Percentiles rank a stretch among this genome's conserved stretches.
Evolutionary conservation across 345 rosid genomes (phyloP).

Genomic region (Theobroma cacao): DNA sequence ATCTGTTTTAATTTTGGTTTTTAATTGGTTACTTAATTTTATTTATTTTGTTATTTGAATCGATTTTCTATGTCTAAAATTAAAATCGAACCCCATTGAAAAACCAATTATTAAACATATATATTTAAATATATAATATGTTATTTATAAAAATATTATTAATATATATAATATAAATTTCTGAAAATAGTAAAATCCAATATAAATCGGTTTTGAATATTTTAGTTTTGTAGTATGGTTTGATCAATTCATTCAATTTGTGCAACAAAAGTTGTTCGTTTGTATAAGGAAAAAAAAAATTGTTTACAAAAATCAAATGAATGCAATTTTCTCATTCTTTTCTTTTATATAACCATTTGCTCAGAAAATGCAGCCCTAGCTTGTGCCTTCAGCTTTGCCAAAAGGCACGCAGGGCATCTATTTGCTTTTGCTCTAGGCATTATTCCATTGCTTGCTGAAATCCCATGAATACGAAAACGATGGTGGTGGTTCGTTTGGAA

Average conservation of each 20-base stretch:
- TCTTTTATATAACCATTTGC: not conserved
- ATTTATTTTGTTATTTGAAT: too few relatives aligned
- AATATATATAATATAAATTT: too few relatives aligned
- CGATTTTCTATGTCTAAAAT: too few relatives aligned
- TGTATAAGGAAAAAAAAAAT: not conserved
- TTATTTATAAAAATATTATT: too few relatives aligned
- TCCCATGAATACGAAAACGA: conserved; percentile 5
- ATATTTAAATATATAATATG: too few relatives aligned
- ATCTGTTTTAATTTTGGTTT: too few relatives aligned
- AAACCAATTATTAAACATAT: too few relatives aligned
- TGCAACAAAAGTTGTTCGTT: not conserved
- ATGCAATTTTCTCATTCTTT: not conserved
- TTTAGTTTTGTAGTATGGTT: too few relatives aligned
- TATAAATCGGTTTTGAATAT: too few relatives aligned
- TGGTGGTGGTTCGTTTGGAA: conserved; percentile 15
- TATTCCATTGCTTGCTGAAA: conserved; percentile 27
- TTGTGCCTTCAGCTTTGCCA: conserved; percentile 9
- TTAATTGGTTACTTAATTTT: too few relatives aligned
- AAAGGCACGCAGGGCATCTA: not conserved
- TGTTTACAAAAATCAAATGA: conserved; percentile 11
- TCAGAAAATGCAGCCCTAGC: not conserved
- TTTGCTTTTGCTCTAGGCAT: conserved; percentile 18
- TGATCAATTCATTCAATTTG: not conserved
- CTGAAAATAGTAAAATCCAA: not conserved
- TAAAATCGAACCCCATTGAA: too few relatives aligned